These are phyloP conservation scores for Scheffersomyces segobiensis DNA, from an alignment of 1,139 yeast species.

Conservation along the genomic window DNA sequence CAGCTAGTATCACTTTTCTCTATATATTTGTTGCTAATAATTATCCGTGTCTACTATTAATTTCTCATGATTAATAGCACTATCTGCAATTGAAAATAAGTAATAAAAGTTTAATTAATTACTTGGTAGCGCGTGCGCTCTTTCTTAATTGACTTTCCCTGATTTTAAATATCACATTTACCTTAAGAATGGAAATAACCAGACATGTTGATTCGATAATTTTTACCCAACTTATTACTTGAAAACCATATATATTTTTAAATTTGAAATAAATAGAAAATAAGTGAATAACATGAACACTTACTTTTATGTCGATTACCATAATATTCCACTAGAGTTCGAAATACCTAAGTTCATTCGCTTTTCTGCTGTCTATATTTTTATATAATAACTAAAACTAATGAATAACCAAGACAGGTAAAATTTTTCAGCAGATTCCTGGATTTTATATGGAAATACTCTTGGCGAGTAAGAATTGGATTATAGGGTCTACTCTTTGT, in stretches of 20 bases:
- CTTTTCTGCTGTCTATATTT: not conserved
- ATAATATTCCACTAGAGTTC: not conserved
- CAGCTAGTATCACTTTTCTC: not conserved
- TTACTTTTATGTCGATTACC: not conserved
- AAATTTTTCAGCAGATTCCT: not conserved
- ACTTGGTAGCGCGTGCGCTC: not conserved
- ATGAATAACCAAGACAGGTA: not conserved
- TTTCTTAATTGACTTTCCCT: too few relatives aligned
- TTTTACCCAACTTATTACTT: not conserved
- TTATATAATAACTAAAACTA: not conserved
- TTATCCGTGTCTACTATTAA: not conserved
- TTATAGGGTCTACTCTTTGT: conserved; percentile 2
- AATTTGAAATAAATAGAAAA: too few relatives aligned
- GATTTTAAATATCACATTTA: not conserved
- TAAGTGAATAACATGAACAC: too few relatives aligned
- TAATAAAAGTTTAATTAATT: not conserved
- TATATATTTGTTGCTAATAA: not conserved
- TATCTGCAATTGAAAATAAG: not conserved
- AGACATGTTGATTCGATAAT: not conserved
- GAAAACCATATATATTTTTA: not conserved
- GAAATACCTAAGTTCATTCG: not conserved
- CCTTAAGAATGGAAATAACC: not conserved
- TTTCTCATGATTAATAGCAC: not conserved
- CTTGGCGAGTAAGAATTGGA: not conserved
- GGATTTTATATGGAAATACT: not conserved